Conservation (phyloP, 345 rosid genomes). For the Alliaria petiolata region DNA sequence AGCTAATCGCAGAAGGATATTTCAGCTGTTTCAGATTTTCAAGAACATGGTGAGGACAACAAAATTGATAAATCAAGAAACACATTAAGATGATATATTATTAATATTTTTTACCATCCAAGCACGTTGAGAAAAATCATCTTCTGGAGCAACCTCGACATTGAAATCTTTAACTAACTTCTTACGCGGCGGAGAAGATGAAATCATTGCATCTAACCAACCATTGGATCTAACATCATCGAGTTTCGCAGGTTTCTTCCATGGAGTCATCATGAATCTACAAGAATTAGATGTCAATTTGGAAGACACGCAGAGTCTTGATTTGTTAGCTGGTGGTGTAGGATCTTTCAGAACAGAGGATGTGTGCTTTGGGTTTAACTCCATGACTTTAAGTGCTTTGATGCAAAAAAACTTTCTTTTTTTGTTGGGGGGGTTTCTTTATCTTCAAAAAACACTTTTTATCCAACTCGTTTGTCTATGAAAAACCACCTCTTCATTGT, state of each 20-base stretch:
- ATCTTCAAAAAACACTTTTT: not conserved
- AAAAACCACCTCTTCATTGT: conserved; percentile 95
- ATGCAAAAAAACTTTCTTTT: not conserved
- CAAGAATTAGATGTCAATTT: conserved; percentile 40
- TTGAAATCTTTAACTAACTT: conserved; percentile 54
- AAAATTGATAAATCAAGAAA: not conserved
- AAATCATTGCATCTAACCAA: conserved; percentile 93
- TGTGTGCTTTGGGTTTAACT: conserved; percentile 54
- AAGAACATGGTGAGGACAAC: not conserved
- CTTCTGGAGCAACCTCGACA: conserved; percentile 45
- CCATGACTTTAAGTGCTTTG: conserved; percentile 46
- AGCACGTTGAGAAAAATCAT: conserved; percentile 51
- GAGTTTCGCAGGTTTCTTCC: conserved; percentile 59
- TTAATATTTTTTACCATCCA: no score
- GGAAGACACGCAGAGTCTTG: conserved; percentile 58
- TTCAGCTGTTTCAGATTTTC: conserved; percentile 48
- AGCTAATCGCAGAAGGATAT: conserved; percentile 77
- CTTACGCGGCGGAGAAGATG: conserved; percentile 94
- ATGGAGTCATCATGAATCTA: conserved; percentile 42
- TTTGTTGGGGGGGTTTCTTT: not conserved
- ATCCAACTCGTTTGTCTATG: conserved; percentile 81
- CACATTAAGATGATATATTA: no score
- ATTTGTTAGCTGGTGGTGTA: conserved; percentile 40
- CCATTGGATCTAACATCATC: conserved; percentile 89
- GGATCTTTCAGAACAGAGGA: conserved; percentile 82